These are phyloP conservation scores for Scedosporium apiospermum DNA, from an alignment of 2,329 filamentous ascomycete genomes.

Conservation along the genomic window DNA sequence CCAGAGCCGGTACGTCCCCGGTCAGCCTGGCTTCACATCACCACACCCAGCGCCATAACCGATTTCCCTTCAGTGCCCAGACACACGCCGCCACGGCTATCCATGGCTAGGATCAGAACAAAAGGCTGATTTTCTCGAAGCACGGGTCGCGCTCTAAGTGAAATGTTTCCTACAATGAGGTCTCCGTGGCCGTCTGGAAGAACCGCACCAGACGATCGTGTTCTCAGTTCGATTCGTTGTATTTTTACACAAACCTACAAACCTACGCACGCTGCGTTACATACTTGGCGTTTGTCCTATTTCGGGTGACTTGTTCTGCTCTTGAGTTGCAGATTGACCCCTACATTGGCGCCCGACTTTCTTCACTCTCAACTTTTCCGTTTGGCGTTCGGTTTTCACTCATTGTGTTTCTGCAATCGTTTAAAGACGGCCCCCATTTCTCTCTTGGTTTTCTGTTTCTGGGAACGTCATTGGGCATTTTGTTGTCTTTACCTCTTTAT, in stretches of 20 bases:
- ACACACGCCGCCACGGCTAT: slow-evolving; percentile 41
- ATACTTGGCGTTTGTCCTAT: not conserved
- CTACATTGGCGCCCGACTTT: not conserved
- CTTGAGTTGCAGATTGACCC: not conserved
- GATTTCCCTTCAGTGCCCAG: slow-evolving; percentile 37
- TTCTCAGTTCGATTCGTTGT: not conserved
- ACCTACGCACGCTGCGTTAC: not conserved
- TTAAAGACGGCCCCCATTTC: not conserved
- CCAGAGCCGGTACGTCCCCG: slow-evolving; percentile 2
- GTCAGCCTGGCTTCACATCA: not conserved
- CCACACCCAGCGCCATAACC: not conserved
- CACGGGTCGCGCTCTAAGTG: not conserved
- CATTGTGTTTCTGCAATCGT: not conserved
- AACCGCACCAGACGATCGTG: not conserved
- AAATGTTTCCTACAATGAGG: not conserved
- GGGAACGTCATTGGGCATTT: not conserved
- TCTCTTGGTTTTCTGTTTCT: not conserved
- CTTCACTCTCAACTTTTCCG: not conserved
- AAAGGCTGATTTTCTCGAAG: not conserved
- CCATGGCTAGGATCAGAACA: slow-evolving; percentile 19
- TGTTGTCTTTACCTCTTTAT: slow-evolving; percentile 4
- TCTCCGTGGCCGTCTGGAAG: not conserved
- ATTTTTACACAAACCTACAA: not conserved
- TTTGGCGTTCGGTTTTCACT: not conserved
- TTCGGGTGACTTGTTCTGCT: not conserved